Conservation (phyloP, 164 flowering plant species). For the Pachysandra terminalis region DNA sequence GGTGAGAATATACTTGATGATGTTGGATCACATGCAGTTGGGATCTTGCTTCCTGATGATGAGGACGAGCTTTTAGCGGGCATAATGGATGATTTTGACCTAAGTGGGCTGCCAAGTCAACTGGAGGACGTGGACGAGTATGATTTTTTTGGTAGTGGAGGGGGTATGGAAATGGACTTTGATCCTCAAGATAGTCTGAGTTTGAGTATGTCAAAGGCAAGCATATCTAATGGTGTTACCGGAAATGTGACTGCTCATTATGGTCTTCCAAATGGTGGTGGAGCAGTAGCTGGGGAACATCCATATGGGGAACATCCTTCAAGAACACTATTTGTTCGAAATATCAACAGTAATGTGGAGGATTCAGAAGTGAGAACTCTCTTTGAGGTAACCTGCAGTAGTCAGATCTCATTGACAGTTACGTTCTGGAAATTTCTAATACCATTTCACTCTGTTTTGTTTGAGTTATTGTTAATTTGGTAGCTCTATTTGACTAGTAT, state of each 20-base stretch:
- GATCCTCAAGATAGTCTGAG: constrained; percentile 56
- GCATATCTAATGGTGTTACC: constrained; percentile 44
- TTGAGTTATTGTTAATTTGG: constrained; percentile 3
- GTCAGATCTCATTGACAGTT: not conserved
- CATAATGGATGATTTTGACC: constrained; percentile 82
- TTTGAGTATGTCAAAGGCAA: constrained; percentile 45
- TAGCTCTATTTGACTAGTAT: not conserved
- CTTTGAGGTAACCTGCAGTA: constrained; percentile 67
- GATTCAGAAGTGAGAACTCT: constrained; percentile 80
- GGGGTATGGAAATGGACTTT: constrained; percentile 86
- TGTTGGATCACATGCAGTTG: constrained; percentile 38
- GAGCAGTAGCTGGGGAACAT: constrained; percentile 89
- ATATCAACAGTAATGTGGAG: constrained; percentile 95
- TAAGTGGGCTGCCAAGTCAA: constrained; percentile 64
- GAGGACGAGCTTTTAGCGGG: constrained; percentile 93
- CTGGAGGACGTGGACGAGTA: constrained; percentile 79
- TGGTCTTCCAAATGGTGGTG: constrained; percentile 64
- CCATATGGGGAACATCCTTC: constrained; percentile 99
- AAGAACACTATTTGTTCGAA: constrained; percentile 94
- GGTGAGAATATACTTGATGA: constrained; percentile 45
- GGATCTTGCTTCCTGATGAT: constrained; percentile 83
- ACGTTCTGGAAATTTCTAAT: too few species aligned
- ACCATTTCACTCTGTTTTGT: too few species aligned
- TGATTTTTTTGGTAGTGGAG: constrained; percentile 93
- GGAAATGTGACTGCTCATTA: constrained; percentile 52